Percentiles rank a stretch among this genome's conserved stretches.
Evolutionary conservation across 2,329 filamentous ascomycete species (phyloP).

Genomic region (Neopestalotiopsis rosae): DNA sequence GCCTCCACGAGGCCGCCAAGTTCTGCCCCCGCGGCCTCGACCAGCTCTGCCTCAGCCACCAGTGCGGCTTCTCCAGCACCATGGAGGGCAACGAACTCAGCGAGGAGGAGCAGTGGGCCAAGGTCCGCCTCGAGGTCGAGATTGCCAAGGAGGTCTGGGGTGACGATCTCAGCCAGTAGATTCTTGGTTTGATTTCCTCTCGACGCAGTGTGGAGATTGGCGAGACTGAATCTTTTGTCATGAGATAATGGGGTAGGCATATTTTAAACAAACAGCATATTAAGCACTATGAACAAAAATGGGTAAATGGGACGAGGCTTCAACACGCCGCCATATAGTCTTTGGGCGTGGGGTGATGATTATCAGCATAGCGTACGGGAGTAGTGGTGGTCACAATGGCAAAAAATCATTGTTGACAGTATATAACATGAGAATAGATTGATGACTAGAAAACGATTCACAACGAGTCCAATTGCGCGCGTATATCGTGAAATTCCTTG

Average conservation of each 20-base stretch:
- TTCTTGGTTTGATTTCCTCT: not conserved
- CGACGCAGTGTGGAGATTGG: not conserved
- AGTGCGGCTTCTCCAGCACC: conserved; percentile 63
- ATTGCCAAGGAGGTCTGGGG: conserved; percentile 65
- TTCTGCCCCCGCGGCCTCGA: conserved; percentile 57
- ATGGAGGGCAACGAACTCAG: conserved; percentile 61
- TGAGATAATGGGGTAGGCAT: not conserved
- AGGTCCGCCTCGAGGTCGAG: conserved; percentile 58
- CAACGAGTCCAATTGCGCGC: not conserved
- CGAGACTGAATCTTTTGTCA: not conserved
- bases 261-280: not conserved
- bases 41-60: conserved; percentile 61
- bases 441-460: not conserved
- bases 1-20: conserved; percentile 50
- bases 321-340: not conserved
- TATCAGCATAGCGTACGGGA: not conserved
- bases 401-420: not conserved
- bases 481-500: not conserved
- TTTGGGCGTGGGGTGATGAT: not conserved
- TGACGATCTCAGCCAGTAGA: conserved; percentile 42
- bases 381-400: not conserved
- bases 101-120: conserved; percentile 63
- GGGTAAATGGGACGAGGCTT: not conserved
- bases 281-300: not conserved
- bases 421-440: not conserved